Evolutionary conservation across 805 yeast genomes (phyloP).

Genomic region (Barnettozyma botsteinii): DNA sequence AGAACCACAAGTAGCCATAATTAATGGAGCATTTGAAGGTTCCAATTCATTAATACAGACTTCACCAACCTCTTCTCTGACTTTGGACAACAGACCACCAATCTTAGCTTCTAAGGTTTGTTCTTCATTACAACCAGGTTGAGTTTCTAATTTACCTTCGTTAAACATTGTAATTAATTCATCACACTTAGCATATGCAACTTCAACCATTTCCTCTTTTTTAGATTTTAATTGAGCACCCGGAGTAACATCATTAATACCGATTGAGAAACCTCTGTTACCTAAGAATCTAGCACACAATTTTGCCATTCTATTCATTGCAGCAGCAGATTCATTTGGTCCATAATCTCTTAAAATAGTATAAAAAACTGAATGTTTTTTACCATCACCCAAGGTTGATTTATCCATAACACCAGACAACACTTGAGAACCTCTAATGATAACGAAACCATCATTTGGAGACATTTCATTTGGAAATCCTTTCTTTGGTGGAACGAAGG

Average conservation of each 20-base stretch:
- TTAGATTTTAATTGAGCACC: conserved; percentile 65
- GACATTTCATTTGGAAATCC: conserved; percentile 90
- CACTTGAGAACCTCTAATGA: conserved; percentile 84
- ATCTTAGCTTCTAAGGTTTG: conserved; percentile 97
- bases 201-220: conserved; percentile 86
- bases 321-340: conserved; percentile 89
- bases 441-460: conserved; percentile 91
- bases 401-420: conserved; percentile 96
- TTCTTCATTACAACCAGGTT: conserved; percentile 98
- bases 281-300: conserved; percentile 93
- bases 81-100: conserved; percentile 93
- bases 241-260: conserved; percentile 96
- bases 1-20: conserved; percentile 99
- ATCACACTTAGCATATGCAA: conserved; percentile 87
- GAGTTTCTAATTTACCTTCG: conserved; percentile 89
- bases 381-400: conserved; percentile 94
- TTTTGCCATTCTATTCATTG: conserved; percentile 99
- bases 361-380: conserved; percentile 92
- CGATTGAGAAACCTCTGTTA: conserved; percentile 93
- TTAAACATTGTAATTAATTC: conserved; percentile 75
- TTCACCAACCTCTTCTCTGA: conserved; percentile 98
- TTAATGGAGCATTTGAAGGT: conserved; percentile 87
- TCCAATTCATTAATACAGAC: conserved; percentile 92
- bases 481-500: conserved; percentile 68
- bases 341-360: conserved; percentile 95